These are phyloP conservation scores for Ophiostoma ulmi DNA, from an alignment of 2,329 filamentous ascomycete species.

Conservation along the genomic window DNA sequence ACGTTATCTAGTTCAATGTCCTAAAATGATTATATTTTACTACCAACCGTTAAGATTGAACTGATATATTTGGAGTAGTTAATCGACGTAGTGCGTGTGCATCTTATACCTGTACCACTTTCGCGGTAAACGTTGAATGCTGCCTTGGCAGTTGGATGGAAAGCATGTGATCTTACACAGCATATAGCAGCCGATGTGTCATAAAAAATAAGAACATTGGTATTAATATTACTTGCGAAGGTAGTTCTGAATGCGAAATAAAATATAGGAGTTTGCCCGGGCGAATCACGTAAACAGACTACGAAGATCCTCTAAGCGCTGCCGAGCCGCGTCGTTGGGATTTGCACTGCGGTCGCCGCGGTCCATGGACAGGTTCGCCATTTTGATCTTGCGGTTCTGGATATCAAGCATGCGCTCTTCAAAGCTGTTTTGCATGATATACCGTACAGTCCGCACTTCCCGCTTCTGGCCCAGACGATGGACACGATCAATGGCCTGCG, in stretches of 20 bases:
- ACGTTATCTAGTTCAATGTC: slow-evolving; percentile 17
- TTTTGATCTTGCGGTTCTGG: slow-evolving; percentile 85
- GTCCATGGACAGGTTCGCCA: slow-evolving; percentile 63
- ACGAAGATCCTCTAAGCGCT: slow-evolving; percentile 47
- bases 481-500: slow-evolving; percentile 89
- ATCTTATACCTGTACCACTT: not conserved
- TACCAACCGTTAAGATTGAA: not conserved
- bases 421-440: slow-evolving; percentile 84
- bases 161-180: no score
- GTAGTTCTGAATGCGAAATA: not conserved
- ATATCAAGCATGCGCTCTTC: slow-evolving; percentile 89
- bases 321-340: slow-evolving; percentile 44
- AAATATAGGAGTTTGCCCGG: not conserved
- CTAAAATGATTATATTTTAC: slow-evolving; percentile 13
- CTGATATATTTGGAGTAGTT: not conserved
- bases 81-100: no score
- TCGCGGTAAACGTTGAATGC: not conserved
- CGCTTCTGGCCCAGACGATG: slow-evolving; percentile 86
- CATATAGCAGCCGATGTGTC: no score
- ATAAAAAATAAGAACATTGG: not conserved
- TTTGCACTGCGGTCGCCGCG: slow-evolving; percentile 32
- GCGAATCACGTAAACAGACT: slow-evolving; percentile 44
- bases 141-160: not conserved
- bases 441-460: slow-evolving; percentile 80
- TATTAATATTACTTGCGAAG: not conserved